These are phyloP conservation scores for Hura crepitans DNA, from an alignment of 441 rosid species.

Conservation along the genomic window DNA sequence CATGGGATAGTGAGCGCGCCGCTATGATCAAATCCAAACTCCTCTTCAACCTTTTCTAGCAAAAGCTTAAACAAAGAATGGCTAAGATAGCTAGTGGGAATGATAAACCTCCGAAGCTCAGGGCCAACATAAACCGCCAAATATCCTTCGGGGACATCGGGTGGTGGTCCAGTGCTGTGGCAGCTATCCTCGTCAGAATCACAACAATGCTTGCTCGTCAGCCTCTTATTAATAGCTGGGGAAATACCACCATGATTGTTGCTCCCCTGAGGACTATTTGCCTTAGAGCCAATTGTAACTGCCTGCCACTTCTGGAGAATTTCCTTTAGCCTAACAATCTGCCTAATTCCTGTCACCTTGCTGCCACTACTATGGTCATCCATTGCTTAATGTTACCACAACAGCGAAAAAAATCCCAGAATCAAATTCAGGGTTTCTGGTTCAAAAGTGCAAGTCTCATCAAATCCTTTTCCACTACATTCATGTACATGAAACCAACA, in stretches of 20 bases:
- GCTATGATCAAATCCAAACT: conserved; percentile 74
- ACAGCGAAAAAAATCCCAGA: conserved; percentile 26
- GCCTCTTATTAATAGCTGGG: conserved; percentile 41
- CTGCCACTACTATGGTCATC: conserved; percentile 47
- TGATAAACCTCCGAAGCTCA: conserved; percentile 84
- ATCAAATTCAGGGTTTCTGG: conserved; percentile 26
- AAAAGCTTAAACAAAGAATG: conserved; percentile 72
- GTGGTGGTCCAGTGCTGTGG: conserved; percentile 64
- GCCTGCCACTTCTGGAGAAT: conserved; percentile 80
- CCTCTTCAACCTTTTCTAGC: conserved; percentile 83
- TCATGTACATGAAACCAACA: conserved; percentile 8
- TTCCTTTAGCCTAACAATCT: conserved; percentile 78
- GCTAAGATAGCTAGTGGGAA: conserved; percentile 75
- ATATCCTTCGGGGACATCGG: conserved; percentile 80
- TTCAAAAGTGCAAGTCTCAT: conserved; percentile 33
- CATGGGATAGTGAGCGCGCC: conserved; percentile 87
- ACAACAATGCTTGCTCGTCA: conserved; percentile 33
- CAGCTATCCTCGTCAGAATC: conserved; percentile 82
- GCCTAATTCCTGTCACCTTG: conserved; percentile 68
- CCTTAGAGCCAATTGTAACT: conserved; percentile 48
- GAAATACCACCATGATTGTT: conserved; percentile 34
- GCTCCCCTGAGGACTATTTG: conserved; percentile 25
- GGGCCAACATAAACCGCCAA: conserved; percentile 86
- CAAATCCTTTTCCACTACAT: conserved; percentile 43
- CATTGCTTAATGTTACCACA: conserved; percentile 39